Evolutionary conservation across 345 rosid genomes (phyloP).

Genomic region (Citrus australasica): DNA sequence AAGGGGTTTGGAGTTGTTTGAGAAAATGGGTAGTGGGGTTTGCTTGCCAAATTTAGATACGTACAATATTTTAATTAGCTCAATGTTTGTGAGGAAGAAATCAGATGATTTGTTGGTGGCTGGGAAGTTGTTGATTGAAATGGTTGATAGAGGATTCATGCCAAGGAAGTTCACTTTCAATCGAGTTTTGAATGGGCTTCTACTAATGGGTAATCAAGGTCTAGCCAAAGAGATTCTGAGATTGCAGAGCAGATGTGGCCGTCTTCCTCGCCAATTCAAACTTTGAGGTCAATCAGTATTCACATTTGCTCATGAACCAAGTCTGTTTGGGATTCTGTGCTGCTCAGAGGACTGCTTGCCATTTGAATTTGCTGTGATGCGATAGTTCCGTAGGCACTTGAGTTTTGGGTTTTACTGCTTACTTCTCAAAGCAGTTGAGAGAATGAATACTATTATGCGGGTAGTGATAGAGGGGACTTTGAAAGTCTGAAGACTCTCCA

Average conservation of each 20-base stretch:
- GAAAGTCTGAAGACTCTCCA: not conserved
- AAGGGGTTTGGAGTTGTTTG: conserved; percentile 56
- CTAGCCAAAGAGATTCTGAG: conserved; percentile 75
- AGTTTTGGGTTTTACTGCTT: not conserved
- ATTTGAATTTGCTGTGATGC: not conserved
- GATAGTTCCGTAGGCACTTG: not conserved
- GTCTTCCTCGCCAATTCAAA: conserved; percentile 46
- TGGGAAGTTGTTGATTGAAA: conserved; percentile 76
- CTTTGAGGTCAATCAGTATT: conserved; percentile 27
- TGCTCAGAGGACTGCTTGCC: not conserved
- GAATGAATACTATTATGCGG: not conserved
- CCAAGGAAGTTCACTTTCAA: conserved; percentile 76
- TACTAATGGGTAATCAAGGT: conserved; percentile 75
- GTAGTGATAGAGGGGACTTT: not conserved
- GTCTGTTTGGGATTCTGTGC: not conserved
- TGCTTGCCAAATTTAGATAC: conserved; percentile 93
- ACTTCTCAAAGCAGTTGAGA: not conserved
- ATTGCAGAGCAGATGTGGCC: conserved; percentile 61
- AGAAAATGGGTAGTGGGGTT: conserved; percentile 55
- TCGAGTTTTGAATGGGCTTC: conserved; percentile 78
- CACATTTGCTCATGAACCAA: not conserved
- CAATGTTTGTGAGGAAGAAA: conserved; percentile 90
- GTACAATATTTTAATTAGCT: conserved; percentile 64
- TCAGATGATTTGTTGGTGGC: conserved; percentile 73
- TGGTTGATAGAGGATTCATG: conserved; percentile 88